Conservation (phyloP, 805 yeast species). For the Middelhovenomyces tepae region DNA sequence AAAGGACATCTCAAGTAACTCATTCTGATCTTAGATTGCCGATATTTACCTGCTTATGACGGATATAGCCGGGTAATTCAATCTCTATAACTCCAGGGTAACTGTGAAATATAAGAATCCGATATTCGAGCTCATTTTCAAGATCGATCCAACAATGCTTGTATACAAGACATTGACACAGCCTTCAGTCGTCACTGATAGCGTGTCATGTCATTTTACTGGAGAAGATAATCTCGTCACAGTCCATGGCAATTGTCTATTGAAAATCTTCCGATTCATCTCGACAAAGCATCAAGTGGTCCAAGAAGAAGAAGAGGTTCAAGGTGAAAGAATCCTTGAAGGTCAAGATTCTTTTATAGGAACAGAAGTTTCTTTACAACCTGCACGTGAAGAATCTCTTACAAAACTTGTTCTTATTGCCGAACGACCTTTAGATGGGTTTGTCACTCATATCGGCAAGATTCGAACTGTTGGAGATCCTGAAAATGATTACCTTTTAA, state of each 20-base stretch:
- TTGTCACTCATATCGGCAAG: conserved; percentile 47
- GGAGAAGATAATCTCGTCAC: conserved; percentile 48
- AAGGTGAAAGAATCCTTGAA: conserved; percentile 16
- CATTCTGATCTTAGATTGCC: no score
- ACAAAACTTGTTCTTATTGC: conserved; percentile 36
- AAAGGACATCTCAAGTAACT: no score
- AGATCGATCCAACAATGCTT: conserved; percentile 43
- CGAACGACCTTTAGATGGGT: conserved; percentile 69
- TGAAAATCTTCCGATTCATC: conserved; percentile 45
- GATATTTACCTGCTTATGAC: no score
- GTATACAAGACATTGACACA: conserved; percentile 68
- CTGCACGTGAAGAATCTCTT: conserved; percentile 14
- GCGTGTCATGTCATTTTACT: conserved; percentile 36
- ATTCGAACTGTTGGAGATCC: conserved; percentile 41
- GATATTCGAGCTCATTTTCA: no score
- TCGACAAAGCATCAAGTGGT: conserved; percentile 24
- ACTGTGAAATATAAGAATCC: no score
- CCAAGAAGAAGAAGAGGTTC: conserved; percentile 14
- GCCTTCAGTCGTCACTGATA: conserved; percentile 64
- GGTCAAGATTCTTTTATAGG: conserved; percentile 15
- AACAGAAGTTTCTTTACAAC: conserved; percentile 20
- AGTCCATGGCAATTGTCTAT: conserved; percentile 53
- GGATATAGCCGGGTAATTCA: no score
- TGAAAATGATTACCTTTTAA: conserved; percentile 48
- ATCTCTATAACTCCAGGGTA: no score